Evolutionary conservation across 1,284 basidiomycete genomes (phyloP), one percentile per base, ranked within the genome.

Genomic region (Omphalotus olearius): DNA sequence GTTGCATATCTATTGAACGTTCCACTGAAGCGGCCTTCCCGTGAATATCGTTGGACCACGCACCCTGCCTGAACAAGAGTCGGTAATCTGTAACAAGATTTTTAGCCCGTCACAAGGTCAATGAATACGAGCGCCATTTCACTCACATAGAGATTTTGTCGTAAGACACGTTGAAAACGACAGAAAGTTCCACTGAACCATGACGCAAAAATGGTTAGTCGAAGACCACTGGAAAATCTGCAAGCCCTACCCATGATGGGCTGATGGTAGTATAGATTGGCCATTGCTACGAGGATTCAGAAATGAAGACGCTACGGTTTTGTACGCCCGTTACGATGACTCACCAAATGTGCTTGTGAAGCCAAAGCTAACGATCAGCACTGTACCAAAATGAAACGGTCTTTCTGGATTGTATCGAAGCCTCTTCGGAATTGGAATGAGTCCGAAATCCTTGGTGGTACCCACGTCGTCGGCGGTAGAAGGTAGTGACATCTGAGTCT

Each of bases 191-290:
- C 37, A 85, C 80, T 85, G 55, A 30, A 50, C 25, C 28, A 26
- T 18, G 54, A 23, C 30, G 41, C 30, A 56, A 17, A n/a, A 4
- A 48, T 26, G 49, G 20, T 44, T 25, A 11, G 13, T 33, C 7
- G 25, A 6, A 26, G 39, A 43, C 4, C 17, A 25, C 47, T 38
- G 44, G 25, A 50, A 0, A 39, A 60, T 78, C 47, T 64, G 17
- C 17, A 35, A 61, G 78, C 5, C 45, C 41, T 25, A 78, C 87
- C 83, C 13, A 89, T 66, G 53, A 89, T 65, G 0, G 87, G 86
- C 64, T 86, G 87, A 53, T 82, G 82, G 57, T 88, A 89, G 60
- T 87, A 89, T 45, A 88, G 61, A 56, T 88, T 89, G 16, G 78
- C 74, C 23, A 79, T 79, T 41, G 66, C 80, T 82, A 7, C 37